Base-by-base conservation (phyloP, 2,329 filamentous ascomycete genomes). In the Nigrospora sphaerica region DNA sequence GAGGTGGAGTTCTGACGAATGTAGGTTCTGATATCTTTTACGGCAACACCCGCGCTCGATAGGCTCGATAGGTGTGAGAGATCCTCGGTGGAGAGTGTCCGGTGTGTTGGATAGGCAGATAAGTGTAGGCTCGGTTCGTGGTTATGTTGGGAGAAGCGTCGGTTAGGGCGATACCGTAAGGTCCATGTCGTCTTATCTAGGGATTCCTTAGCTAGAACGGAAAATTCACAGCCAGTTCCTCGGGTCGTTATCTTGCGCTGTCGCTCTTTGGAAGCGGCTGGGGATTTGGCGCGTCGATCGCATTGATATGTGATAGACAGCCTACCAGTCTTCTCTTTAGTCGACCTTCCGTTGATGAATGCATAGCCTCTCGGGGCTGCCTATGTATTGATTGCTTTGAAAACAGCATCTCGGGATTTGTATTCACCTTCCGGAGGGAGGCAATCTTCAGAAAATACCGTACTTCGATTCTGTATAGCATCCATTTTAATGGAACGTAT, bases 1-100 rank as follows among this genome's bases (percentile, higher is more conserved):
- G 47, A 45, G 23, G 51, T 44, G n/a, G 28, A 53, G 18, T 35
- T 37, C 17, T 50, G 18, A 13, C 37, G 38, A 14, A 52, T 16
- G 45, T 54, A 52, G 11, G 47, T 50, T 32, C 34, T 38, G 31
- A 57, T 55, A 12, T 52, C 47, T 31, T 46, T 52, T 7, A 46
- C 48, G 3, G 46, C 42, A 2, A 51, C 39, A 31, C 54, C 45
- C 41, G 54, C 36, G 43, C 44, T 44, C 16, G 40, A 12, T 41
- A 54, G 45, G 18, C 44, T 43, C 2, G 12, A 18, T 13, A 55
- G 28, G n/a, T 28, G 37, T n/a, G 12, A 34, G 6, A 19, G 32
- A 40, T 50, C 37, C 14, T 37, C 17, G 12, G 19, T 34, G 14
- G 19, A 38, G 13, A 50, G 45, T 32, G 36, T 31, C 14, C 49